phyloP scores from a whole-genome alignment of 2,329 filamentous ascomycete species.

The Colletotrichum sublineola region DNA sequence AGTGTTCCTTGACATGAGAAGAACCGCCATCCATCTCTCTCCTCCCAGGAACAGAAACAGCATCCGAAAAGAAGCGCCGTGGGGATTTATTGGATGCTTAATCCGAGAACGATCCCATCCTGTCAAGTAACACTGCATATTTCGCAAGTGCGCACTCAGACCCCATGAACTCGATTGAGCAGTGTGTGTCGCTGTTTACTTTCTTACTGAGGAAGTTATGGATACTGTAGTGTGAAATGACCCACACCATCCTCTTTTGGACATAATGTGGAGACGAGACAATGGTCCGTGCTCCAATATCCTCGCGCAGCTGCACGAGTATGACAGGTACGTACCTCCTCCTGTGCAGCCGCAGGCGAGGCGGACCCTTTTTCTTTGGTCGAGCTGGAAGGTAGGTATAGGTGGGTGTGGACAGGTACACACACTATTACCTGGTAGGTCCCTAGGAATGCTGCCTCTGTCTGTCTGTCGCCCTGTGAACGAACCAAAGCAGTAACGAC shows the following conservation, averaged over 20 bases:
- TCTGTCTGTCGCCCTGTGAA: slow-evolving; percentile 38
- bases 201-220: too few relatives aligned
- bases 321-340: slow-evolving; percentile 10
- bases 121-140: not conserved
- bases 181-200: too few relatives aligned
- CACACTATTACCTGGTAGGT: not conserved
- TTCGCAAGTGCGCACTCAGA: not conserved
- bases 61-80: slow-evolving; percentile 11
- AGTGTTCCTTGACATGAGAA: slow-evolving; percentile 1
- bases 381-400: not conserved
- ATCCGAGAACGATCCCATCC: not conserved
- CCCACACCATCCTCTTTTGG: not conserved
- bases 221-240: too few relatives aligned
- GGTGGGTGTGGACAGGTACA: not conserved
- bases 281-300: slow-evolving; percentile 31
- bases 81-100: not conserved
- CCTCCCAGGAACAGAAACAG: not conserved
- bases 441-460: not conserved
- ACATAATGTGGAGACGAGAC: slow-evolving; percentile 22
- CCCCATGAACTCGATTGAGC: not conserved
- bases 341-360: not conserved
- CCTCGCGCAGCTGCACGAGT: slow-evolving; percentile 21
- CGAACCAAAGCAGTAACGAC: slow-evolving; percentile 41
- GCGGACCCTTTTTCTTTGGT: slow-evolving; percentile 8
- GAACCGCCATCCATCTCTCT: not conserved